Evolutionary conservation across 257 asterid genomes (phyloP).

Genomic region (Perilla frutescens): DNA sequence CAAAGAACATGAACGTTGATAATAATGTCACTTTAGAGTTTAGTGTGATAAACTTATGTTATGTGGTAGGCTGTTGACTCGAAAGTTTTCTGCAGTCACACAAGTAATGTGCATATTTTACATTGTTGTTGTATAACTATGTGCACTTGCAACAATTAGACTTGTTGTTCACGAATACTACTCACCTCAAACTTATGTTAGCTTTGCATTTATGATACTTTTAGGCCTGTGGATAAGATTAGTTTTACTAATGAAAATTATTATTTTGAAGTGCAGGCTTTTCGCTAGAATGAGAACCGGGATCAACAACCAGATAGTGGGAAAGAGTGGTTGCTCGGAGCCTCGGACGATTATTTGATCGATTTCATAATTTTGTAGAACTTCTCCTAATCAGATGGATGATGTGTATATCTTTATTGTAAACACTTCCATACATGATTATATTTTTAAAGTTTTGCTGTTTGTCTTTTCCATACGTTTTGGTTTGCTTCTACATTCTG

Average conservation of each 20-base stretch:
- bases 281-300: background rate
- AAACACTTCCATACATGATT: background rate
- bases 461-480: background rate
- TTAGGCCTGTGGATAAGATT: background rate
- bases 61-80: background rate
- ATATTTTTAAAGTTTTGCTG: background rate
- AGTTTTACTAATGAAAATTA: background rate
- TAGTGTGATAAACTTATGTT: background rate
- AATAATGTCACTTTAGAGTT: background rate
- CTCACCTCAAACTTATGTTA: background rate
- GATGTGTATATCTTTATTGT: background rate
- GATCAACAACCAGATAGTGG: background rate
- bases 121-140: background rate
- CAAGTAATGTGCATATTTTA: background rate
- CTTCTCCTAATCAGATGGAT: background rate
- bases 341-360: background rate
- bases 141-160: background rate
- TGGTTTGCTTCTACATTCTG: background rate
- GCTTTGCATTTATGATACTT: background rate
- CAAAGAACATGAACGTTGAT: background rate
- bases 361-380: background rate
- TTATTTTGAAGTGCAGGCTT: slow-evolving; percentile 1
- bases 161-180: background rate
- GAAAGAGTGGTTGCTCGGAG: background rate
- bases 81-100: background rate